Evolutionary conservation across 2,329 filamentous ascomycete genomes (phyloP), one percentile per base, ranked within the genome.

Genomic region (Pseudodiploospora longispora): DNA sequence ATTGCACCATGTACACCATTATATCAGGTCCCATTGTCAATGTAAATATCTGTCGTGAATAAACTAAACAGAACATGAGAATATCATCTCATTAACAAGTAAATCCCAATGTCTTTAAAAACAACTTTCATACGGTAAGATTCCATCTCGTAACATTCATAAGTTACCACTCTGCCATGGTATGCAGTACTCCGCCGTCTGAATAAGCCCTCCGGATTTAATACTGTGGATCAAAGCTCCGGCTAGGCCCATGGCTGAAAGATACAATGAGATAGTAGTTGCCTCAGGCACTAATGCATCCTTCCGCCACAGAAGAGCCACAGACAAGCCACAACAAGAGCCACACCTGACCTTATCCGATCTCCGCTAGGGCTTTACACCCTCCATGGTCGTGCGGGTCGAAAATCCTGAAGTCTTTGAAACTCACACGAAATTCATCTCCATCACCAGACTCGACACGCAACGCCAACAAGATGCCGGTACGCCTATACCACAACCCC

Each of bases 381-480:
- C 61, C 62, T 65, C 52, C 51, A 47, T 38, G 44, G 9, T 46
- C 42, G 47, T 52, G 52, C 57, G 52, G 54, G 54, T 53, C 54
- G 58, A 58, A 65, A 65, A 61, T 59, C 60, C 54, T 55, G 56
- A 52, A 32, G 43, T 53, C 49, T 52, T 54, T 52, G 53, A 43
- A 59, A 56, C 58, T 56, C 51, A 19, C 52, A 52, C 55, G 49
- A 55, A 57, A 59, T 50, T 51, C 53, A 55, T 58, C 59, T 58
- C 55, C 60, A 63, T 49, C 56, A 59, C 58, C 46, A 55, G 59
- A 61, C 57, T 65, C 56, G 62, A 64, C 59, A 61, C 59, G 55
- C 63, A 59, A 59, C 55, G 55, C 61, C 58, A 55, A 51, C 63
- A 68, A 62, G 56, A 68, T 68, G 65, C 62, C 65, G 60, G 65